Conservation (phyloP, 768 basidiomycete genomes). For the Phaeotremella fagi region DNA sequence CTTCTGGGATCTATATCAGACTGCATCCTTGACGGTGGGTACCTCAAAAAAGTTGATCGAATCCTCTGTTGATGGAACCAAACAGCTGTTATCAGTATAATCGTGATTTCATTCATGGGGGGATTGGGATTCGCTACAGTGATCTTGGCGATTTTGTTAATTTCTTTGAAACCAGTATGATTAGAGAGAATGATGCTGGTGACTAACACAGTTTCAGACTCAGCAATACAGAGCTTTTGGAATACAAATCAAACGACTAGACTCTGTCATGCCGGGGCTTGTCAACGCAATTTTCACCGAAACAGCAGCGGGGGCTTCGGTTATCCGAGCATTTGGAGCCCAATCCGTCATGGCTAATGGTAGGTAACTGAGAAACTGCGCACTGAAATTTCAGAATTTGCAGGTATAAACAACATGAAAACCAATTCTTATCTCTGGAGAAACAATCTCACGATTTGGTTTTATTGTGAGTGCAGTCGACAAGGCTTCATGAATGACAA, state of each 20-base stretch:
- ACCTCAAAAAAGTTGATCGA: no score
- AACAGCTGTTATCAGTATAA: conserved; percentile 25
- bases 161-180: conserved; percentile 29
- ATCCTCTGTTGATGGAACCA: no score
- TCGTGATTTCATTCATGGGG: conserved; percentile 19
- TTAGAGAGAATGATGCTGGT: neutral
- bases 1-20: no score
- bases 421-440: conserved; percentile 15
- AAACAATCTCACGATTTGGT: conserved; percentile 21
- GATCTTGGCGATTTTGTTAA: conserved; percentile 3
- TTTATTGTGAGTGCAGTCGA: conserved; percentile 18
- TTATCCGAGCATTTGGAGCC: conserved; percentile 35
- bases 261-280: conserved; percentile 24
- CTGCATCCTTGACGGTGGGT: no score
- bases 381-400: conserved; percentile 2
- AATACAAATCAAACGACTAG: conserved; percentile 24
- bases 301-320: conserved; percentile 33
- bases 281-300: conserved; percentile 39
- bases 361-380: neutral
- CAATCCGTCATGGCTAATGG: conserved; percentile 27
- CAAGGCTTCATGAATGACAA: neutral
- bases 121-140: conserved; percentile 20
- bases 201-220: no score
- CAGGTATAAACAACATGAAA: neutral
- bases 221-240: conserved; percentile 23